phyloP scores from a whole-genome alignment of 2,329 filamentous ascomycete genomes.

The Sclerotinia spermophila region DNA sequence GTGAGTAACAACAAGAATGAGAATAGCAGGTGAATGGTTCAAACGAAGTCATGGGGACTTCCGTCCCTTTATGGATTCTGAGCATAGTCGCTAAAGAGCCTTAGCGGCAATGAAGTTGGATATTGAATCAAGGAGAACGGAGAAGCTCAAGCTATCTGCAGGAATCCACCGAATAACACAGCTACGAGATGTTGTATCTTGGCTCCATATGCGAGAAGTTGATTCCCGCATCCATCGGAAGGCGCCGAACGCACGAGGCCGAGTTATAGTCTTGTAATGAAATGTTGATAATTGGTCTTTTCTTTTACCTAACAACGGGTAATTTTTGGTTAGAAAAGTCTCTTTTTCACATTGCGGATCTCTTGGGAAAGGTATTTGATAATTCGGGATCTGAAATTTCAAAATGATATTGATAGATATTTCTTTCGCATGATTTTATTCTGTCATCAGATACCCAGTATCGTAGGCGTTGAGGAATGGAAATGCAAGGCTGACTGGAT shows the following conservation, averaged over 20 bases:
- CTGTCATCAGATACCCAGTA: background rate
- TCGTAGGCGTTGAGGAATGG: background rate
- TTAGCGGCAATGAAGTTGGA: constrained; percentile 3
- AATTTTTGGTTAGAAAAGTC: background rate
- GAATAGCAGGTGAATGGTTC: background rate
- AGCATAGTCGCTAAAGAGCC: background rate
- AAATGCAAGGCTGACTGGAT: background rate
- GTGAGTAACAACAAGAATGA: constrained; percentile 14
- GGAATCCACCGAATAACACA: constrained; percentile 9
- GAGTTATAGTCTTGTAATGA: constrained; percentile 11
- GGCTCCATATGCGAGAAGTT: background rate
- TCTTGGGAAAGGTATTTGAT: background rate
- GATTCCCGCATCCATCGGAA: constrained; percentile 11
- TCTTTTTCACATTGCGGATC: background rate
- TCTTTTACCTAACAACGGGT: constrained; percentile 15
- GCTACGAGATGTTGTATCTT: constrained; percentile 3
- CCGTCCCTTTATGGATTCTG: constrained; percentile 3
- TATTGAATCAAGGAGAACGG: constrained; percentile 10
- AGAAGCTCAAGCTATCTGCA: constrained; percentile 12
- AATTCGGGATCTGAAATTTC: background rate
- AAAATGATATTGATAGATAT: background rate
- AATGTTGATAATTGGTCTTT: background rate
- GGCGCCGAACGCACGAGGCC: constrained; percentile 17
- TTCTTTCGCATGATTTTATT: background rate
- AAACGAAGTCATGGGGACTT: constrained; percentile 1